Evolutionary conservation across 1,284 basidiomycete species (phyloP).

Genomic region (Cryptococcus hybrid): DNA sequence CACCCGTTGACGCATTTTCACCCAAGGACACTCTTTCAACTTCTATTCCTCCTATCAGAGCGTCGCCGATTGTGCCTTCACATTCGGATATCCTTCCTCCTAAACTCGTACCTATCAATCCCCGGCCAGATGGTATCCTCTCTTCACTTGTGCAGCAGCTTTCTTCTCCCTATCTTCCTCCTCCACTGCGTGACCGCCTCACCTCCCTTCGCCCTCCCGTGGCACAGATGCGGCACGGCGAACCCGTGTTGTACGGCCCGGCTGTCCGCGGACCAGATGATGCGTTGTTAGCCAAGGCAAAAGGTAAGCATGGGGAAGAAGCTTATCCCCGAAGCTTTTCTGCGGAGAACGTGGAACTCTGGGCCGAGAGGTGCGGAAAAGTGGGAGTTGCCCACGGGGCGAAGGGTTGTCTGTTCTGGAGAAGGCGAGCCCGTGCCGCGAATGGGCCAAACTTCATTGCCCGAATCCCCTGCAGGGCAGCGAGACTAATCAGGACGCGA

Average conservation of each 20-base stretch:
- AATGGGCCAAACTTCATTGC: neutral
- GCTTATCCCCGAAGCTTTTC: constrained; percentile 11
- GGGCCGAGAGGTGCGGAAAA: constrained; percentile 34
- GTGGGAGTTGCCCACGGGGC: constrained; percentile 34
- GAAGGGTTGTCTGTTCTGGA: constrained; percentile 29
- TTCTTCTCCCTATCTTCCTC: constrained; percentile 37
- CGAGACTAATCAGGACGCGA: no score
- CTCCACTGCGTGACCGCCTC: constrained; percentile 38
- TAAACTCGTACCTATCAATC: constrained; percentile 34
- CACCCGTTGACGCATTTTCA: constrained; percentile 31
- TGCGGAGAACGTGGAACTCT: constrained; percentile 40
- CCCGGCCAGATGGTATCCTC: constrained; percentile 24
- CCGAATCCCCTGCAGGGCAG: no score
- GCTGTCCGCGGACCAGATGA: constrained; percentile 35
- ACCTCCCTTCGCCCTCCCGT: constrained; percentile 36
- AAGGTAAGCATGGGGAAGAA: constrained; percentile 29
- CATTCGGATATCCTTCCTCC: constrained; percentile 26
- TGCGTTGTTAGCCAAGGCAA: constrained; percentile 28
- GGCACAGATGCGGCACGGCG: constrained; percentile 16
- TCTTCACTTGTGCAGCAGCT: constrained; percentile 34
- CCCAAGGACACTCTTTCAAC: constrained; percentile 28
- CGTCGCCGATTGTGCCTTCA: constrained; percentile 34
- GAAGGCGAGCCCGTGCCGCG: constrained; percentile 1
- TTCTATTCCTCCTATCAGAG: constrained; percentile 25
- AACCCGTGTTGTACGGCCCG: constrained; percentile 33